These are phyloP conservation scores for Comarum palustre DNA, from an alignment of 306 rosid species.

Conservation along the genomic window DNA sequence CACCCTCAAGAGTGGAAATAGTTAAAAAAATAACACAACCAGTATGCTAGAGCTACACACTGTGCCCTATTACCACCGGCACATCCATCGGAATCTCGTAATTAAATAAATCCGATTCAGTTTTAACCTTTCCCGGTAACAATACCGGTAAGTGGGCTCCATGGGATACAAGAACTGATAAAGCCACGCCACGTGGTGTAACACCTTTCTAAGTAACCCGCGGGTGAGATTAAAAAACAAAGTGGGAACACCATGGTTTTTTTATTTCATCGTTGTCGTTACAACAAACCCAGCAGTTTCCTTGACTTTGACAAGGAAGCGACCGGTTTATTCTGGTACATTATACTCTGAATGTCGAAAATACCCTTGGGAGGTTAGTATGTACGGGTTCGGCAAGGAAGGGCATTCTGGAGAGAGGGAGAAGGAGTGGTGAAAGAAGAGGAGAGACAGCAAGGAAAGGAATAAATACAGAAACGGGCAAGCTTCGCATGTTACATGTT, in stretches of 20 bases:
- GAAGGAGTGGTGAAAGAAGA: slow-evolving; percentile 11
- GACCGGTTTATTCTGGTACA: slow-evolving; percentile 53
- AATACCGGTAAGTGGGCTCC: slow-evolving; percentile 5
- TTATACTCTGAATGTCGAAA: background rate
- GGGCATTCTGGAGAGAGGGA: slow-evolving; percentile 37
- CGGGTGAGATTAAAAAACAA: slow-evolving; percentile 19
- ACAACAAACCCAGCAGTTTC: slow-evolving; percentile 57
- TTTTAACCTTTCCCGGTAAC: slow-evolving; percentile 18
- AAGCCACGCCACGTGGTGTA: slow-evolving; percentile 28
- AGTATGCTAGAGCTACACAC: slow-evolving; percentile 26
- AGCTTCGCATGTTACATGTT: slow-evolving; percentile 55
- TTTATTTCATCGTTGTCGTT: slow-evolving; percentile 38
- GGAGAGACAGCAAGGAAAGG: slow-evolving; percentile 19
- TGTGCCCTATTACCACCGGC: slow-evolving; percentile 16
- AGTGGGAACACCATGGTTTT: slow-evolving; percentile 6
- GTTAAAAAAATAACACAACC: background rate
- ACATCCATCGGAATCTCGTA: slow-evolving; percentile 14
- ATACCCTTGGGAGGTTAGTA: background rate
- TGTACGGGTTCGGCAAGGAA: background rate
- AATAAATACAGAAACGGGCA: slow-evolving; percentile 61
- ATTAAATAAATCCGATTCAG: slow-evolving; percentile 1
- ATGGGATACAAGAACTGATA: background rate
- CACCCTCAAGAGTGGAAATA: background rate
- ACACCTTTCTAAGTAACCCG: slow-evolving; percentile 28
- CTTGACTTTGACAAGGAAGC: slow-evolving; percentile 61